These are phyloP conservation scores for Chytriomyces sp. DNA, from an alignment of 192 early-diverging fungal species.

Conservation along the genomic window DNA sequence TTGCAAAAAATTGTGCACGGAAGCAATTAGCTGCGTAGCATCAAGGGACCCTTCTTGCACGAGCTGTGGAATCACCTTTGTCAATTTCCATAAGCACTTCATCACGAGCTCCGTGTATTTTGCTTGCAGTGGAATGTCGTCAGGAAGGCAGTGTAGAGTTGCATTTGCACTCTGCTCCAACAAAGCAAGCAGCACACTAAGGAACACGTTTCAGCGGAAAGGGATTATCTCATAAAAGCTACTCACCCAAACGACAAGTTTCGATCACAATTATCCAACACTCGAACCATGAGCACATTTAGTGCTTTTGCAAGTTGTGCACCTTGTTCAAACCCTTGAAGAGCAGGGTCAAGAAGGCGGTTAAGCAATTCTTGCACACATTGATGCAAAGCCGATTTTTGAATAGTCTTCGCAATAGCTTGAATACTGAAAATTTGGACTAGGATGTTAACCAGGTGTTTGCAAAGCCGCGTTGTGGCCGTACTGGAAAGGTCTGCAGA, in stretches of 20 bases:
- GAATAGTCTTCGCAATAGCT: slow-evolving; percentile 65
- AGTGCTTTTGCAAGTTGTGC: slow-evolving; percentile 66
- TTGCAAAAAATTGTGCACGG: slow-evolving; percentile 82
- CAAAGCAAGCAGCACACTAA: slow-evolving; percentile 71
- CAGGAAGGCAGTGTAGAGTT: slow-evolving; percentile 53
- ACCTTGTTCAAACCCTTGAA: slow-evolving; percentile 63
- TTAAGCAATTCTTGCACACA: slow-evolving; percentile 77
- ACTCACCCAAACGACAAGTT: slow-evolving; percentile 71
- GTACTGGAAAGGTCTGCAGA: slow-evolving; percentile 53
- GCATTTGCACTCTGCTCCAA: slow-evolving; percentile 56
- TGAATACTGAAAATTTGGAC: slow-evolving; percentile 75
- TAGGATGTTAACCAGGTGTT: slow-evolving; percentile 76
- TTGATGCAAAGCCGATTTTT: slow-evolving; percentile 64
- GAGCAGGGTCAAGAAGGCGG: slow-evolving; percentile 76
- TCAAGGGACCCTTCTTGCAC: slow-evolving; percentile 62
- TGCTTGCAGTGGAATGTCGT: slow-evolving; percentile 58
- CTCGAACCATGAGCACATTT: slow-evolving; percentile 88
- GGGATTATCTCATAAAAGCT: background rate
- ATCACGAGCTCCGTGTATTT: slow-evolving; percentile 88
- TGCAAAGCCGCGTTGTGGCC: slow-evolving; percentile 69
- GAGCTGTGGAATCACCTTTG: slow-evolving; percentile 80
- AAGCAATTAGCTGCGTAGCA: slow-evolving; percentile 68
- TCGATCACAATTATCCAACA: slow-evolving; percentile 85
- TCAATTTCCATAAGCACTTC: slow-evolving; percentile 97
- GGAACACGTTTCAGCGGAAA: slow-evolving; percentile 4